Evolutionary conservation across 176 grass and related monocot genomes (phyloP).

Genomic region (Elaeis guineensis): DNA sequence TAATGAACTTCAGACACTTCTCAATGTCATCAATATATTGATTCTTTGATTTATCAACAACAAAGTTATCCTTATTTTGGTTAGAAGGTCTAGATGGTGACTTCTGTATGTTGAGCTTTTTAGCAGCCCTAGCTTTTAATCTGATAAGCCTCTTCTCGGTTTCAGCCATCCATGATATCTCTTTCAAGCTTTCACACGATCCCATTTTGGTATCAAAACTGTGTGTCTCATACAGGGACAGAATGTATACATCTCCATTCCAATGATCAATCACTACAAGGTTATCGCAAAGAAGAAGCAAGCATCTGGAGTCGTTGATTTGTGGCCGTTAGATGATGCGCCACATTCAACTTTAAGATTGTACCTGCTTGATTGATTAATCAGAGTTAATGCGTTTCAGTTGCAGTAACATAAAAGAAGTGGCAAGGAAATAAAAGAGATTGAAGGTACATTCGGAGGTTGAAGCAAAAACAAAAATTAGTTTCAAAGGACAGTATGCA

Average conservation of each 20-base stretch:
- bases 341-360: constrained; percentile 93
- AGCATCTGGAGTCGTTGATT: constrained; percentile 85
- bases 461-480: too few species aligned
- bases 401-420: too few species aligned
- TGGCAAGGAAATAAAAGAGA: too few species aligned
- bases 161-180: constrained; percentile 59
- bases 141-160: constrained; percentile 66
- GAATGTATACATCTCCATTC: constrained; percentile 74
- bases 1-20: constrained; percentile 63
- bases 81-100: constrained; percentile 19
- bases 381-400: neutral
- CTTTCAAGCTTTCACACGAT: constrained; percentile 10
- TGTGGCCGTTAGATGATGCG: constrained; percentile 60
- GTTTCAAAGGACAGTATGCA: too few species aligned
- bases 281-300: constrained; percentile 95
- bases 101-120: constrained; percentile 24
- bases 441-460: too few species aligned
- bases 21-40: constrained; percentile 74
- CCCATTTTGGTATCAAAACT: constrained; percentile 27
- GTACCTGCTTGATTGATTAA: constrained; percentile 33
- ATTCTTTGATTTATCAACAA: constrained; percentile 66
- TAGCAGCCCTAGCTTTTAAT: constrained; percentile 33
- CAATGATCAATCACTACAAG: constrained; percentile 64
- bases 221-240: constrained; percentile 45
- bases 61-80: constrained; percentile 43